Percentiles rank a stretch among this genome's conserved stretches.
Conservation (phyloP, 345 rosid species). For the Trapa incisa region DNA sequence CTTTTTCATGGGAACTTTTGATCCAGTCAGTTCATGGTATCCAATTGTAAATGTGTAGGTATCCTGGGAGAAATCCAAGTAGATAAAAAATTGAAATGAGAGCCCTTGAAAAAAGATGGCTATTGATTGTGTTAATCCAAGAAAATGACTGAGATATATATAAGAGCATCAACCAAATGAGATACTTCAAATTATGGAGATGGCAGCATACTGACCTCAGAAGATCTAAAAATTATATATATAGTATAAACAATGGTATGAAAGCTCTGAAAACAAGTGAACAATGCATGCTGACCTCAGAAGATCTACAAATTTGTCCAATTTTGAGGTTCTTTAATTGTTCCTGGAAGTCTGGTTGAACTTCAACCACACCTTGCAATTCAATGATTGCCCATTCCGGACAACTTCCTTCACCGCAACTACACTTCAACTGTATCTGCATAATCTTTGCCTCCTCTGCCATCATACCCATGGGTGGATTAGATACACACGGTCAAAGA, state of each 20-base stretch:
- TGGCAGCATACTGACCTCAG: too few species aligned
- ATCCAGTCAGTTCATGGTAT: conserved; percentile 58
- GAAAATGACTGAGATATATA: background rate
- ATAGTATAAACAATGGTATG: too few species aligned
- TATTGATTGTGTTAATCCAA: background rate
- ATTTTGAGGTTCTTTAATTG: conserved; percentile 63
- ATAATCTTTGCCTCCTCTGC: conserved; percentile 14
- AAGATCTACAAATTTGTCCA: conserved; percentile 65
- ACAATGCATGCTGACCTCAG: conserved; percentile 35
- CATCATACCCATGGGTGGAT: background rate
- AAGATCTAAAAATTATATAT: too few species aligned
- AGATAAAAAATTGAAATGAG: background rate
- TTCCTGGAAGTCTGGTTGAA: conserved; percentile 42
- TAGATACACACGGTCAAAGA: background rate
- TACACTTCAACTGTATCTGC: conserved; percentile 79
- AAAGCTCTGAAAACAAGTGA: background rate
- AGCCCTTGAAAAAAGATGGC: background rate
- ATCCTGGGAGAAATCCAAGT: conserved; percentile 31
- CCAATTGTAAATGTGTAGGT: conserved; percentile 70
- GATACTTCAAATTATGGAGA: too few species aligned
- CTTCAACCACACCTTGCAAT: conserved; percentile 70
- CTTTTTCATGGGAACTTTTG: conserved; percentile 47
- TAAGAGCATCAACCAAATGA: background rate
- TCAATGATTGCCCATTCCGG: conserved; percentile 89
- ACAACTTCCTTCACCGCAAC: conserved; percentile 57